Evolutionary conservation across 2,329 filamentous ascomycete species (phyloP).

Genomic region (Grosmannia huntii): DNA sequence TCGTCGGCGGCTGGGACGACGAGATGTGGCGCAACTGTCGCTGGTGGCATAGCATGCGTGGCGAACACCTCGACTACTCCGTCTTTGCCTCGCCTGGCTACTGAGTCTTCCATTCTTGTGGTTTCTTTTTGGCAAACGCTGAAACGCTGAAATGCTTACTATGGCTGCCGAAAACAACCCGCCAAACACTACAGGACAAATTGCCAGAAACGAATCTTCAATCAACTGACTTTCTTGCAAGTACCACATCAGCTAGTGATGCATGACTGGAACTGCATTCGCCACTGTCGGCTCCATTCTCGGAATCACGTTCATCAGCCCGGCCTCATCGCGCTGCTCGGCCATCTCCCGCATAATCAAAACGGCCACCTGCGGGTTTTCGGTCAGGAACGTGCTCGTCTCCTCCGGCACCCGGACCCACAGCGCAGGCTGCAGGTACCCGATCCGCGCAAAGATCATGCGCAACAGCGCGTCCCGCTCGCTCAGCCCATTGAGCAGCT

Average conservation of each 20-base stretch:
- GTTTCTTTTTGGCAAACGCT: too few species aligned
- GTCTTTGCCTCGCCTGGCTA: conserved; percentile 5
- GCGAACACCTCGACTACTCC: conserved; percentile 11
- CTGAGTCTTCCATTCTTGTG: not conserved
- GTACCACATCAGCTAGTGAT: too few species aligned
- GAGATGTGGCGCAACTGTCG: conserved; percentile 13
- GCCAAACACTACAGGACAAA: too few species aligned
- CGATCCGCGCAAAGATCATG: conserved; percentile 35
- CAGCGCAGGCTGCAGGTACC: conserved; percentile 32
- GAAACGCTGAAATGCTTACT: too few species aligned
- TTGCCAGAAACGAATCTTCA: too few species aligned
- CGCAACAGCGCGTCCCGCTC: conserved; percentile 29
- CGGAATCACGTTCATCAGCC: conserved; percentile 23
- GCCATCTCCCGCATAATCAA: conserved; percentile 35
- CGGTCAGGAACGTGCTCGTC: conserved; percentile 28
- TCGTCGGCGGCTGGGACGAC: conserved; percentile 14
- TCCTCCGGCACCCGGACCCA: conserved; percentile 28
- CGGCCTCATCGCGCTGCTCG: conserved; percentile 27
- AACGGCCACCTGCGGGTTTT: conserved; percentile 31
- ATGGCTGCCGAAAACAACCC: too few species aligned
- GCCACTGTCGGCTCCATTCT: conserved; percentile 23
- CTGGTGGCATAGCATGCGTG: conserved; percentile 13
- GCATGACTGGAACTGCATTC: too few species aligned
- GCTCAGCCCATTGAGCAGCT: conserved; percentile 29
- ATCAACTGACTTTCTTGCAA: too few species aligned